Percentiles rank a stretch among this genome's conserved stretches.
phyloP scores from a whole-genome alignment of 2,329 filamentous ascomycete species.

The Pyrenophora graminea region DNA sequence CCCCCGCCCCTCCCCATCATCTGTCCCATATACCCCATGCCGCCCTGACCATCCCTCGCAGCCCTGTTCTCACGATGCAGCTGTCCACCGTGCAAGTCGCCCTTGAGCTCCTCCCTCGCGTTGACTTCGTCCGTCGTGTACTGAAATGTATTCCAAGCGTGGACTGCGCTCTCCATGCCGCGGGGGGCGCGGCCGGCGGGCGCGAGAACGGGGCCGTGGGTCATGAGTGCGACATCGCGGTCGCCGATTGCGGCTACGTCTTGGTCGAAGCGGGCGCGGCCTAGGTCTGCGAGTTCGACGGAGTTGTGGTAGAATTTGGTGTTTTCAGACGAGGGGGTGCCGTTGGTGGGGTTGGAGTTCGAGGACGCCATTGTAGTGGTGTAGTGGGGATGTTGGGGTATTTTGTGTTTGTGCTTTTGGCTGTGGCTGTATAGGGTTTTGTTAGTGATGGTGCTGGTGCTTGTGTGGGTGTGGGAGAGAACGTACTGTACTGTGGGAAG shows the following conservation, averaged over 20 bases:
- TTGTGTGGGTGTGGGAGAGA: not conserved
- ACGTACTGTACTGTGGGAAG: not conserved
- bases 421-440: not conserved
- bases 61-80: conserved; percentile 40
- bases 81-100: conserved; percentile 41
- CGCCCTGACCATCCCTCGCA: conserved; percentile 11
- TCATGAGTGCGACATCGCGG: conserved; percentile 31
- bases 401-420: too few relatives aligned
- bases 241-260: conserved; percentile 36
- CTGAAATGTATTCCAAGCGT: conserved; percentile 37
- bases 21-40: not conserved
- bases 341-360: not conserved
- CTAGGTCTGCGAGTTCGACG: conserved; percentile 36
- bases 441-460: not conserved
- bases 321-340: not conserved
- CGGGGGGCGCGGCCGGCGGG: conserved; percentile 28
- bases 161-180: conserved; percentile 33
- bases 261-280: conserved; percentile 35
- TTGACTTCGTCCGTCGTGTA: conserved; percentile 32
- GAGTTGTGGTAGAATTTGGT: conserved; percentile 15
- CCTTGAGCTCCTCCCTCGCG: conserved; percentile 37
- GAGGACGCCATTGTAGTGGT: not conserved
- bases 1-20: conserved; percentile 2
- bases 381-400: not conserved
- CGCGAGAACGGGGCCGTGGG: conserved; percentile 19